Evolutionary conservation across 1,139 yeast species (phyloP).

Genomic region (Nematodospora anomalae): DNA sequence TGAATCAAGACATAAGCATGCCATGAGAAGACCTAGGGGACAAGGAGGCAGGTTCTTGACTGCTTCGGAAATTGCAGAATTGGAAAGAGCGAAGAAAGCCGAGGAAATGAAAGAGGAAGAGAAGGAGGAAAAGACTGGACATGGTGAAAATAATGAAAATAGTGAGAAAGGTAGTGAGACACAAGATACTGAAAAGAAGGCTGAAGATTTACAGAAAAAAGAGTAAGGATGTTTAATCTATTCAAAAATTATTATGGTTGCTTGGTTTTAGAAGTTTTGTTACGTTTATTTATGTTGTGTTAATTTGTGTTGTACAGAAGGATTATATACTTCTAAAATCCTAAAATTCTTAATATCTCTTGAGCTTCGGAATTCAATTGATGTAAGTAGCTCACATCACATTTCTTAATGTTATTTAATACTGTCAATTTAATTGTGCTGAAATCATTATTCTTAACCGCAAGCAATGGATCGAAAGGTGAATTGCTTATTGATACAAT

Average conservation of each 20-base stretch:
- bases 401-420: conserved; percentile 31
- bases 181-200: not conserved
- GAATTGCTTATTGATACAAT: conserved; percentile 61
- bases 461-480: conserved; percentile 69
- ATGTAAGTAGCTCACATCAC: conserved; percentile 31
- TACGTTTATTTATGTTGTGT: conserved; percentile 6
- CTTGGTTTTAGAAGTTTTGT: not conserved
- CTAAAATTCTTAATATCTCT: conserved; percentile 18
- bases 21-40: conserved; percentile 98
- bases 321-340: conserved; percentile 10
- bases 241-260: too few relatives aligned
- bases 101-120: conserved; percentile 34
- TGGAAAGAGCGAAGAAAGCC: conserved; percentile 58
- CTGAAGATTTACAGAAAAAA: not conserved
- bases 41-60: conserved; percentile 97
- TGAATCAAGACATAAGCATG: conserved; percentile 97
- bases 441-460: conserved; percentile 36
- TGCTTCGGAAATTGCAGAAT: conserved; percentile 93
- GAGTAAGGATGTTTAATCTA: not conserved
- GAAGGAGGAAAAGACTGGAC: conserved; percentile 5
- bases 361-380: conserved; percentile 29
- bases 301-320: conserved; percentile 1
- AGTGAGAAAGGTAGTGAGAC: conserved; percentile 4
- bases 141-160: conserved; percentile 1
- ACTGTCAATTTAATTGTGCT: conserved; percentile 30